Conservation (phyloP, 2,329 filamentous ascomycete genomes). For the Stagonosporopsis rhizophila region DNA sequence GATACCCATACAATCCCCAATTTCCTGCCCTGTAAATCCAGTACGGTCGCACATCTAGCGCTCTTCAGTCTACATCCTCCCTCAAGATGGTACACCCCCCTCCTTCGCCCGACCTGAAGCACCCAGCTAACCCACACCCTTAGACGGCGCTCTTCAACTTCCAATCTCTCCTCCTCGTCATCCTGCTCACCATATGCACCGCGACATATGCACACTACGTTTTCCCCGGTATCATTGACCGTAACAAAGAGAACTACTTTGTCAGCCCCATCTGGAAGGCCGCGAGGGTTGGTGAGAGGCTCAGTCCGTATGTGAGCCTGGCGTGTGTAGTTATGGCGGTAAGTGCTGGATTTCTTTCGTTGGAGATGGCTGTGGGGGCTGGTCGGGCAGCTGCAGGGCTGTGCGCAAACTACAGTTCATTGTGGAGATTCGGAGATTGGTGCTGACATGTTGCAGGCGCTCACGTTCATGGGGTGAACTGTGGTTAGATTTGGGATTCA, state of each 20-base stretch:
- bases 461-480: constrained; percentile 39
- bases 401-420: not conserved
- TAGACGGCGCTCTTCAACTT: constrained; percentile 99
- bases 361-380: no score
- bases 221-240: constrained; percentile 87
- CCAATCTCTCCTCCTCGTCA: constrained; percentile 91
- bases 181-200: constrained; percentile 95
- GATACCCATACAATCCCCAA: not conserved
- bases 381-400: not conserved
- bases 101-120: not conserved
- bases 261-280: constrained; percentile 96
- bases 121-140: constrained; percentile 12
- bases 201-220: constrained; percentile 92
- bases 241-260: constrained; percentile 83
- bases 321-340: constrained; percentile 96
- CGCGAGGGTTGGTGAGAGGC: constrained; percentile 86
- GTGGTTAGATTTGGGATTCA: no score
- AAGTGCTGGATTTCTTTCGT: constrained; percentile 19
- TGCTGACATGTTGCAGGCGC: constrained; percentile 27
- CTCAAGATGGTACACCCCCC: constrained; percentile 22
- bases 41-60: not conserved
- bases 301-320: constrained; percentile 95
- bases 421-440: not conserved
- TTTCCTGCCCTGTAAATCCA: not conserved
- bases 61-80: no score